Evolutionary conservation across 2,329 filamentous ascomycete genomes (phyloP), one percentile per base, ranked within the genome.

Genomic region (Lachnum nothofagi): DNA sequence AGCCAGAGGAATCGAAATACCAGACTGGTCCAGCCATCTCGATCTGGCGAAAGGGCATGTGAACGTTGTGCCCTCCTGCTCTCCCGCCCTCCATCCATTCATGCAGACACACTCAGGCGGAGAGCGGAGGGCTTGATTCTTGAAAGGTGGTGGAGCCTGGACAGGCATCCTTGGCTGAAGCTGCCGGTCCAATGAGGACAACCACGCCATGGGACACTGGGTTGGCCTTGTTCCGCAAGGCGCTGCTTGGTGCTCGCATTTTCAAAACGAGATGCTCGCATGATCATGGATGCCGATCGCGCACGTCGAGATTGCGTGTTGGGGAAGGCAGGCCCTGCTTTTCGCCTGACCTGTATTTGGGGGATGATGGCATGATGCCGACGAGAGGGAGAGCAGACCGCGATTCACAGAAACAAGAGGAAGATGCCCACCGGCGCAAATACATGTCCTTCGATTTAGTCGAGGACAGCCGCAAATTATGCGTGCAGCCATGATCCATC

Each of bases 231-330:
- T 4, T 24, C 40, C 40, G 12, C 34, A 20, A 39, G 23, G 23
- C 25, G 37, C 10, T 34, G 48, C 42, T 45, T 23, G 16, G n/a
- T 9, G 37, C 20, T 39, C 23, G 37, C 37, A 49, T 46, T 49
- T 53, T 24, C n/a, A 48, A 49, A 51, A 48, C 50, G 49, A 54
- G 48, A 51, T 59, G 58, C 55, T 59, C 57, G 57, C 59, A 61
- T 61, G 59, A 61, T 58, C 57, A 58, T 31, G 46, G 38, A 46
- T 54, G 59, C 43, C 55, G 59, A 60, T 61, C 59, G 49, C 49
- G 53, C 45, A 51, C 47, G 45, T 54, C 25, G 10, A 37, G 42
- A 59, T 60, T 56, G 58, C 53, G 57, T 55, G 48, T 49, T 51
- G 29, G 25, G 25, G 12, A 27, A 27, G n/a, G n/a, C 25, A 27